phyloP scores from a whole-genome alignment of 2,329 filamentous ascomycete genomes.

The Dissoconium aciculare region DNA sequence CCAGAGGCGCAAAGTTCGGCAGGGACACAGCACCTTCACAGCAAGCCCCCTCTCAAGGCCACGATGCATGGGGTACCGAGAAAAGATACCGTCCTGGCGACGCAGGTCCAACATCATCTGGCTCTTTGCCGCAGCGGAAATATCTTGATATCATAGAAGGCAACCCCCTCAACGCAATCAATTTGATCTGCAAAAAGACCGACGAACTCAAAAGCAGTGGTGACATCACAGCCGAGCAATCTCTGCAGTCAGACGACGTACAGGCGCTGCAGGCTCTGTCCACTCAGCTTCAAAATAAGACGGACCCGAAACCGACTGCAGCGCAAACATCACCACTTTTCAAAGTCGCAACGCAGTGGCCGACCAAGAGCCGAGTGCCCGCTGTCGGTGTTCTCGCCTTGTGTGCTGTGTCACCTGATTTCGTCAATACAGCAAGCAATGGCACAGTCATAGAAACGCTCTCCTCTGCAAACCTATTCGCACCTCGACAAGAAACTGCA shows the following conservation, averaged over 20 bases:
- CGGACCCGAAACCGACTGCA: conserved; percentile 27
- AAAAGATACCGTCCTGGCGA: conserved; percentile 65
- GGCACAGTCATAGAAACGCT: conserved; percentile 48
- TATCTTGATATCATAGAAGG: conserved; percentile 21
- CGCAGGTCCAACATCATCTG: conserved; percentile 25
- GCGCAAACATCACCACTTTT: conserved; percentile 40
- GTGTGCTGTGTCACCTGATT: conserved; percentile 50
- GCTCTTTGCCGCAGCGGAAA: conserved; percentile 16
- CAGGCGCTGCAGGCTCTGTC: conserved; percentile 46
- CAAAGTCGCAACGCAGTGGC: conserved; percentile 65
- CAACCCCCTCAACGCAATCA: conserved; percentile 29
- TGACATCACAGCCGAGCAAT: conserved; percentile 32
- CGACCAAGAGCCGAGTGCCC: conserved; percentile 63
- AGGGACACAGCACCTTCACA: conserved; percentile 25
- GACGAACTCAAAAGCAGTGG: conserved; percentile 48
- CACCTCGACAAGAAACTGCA: conserved; percentile 40
- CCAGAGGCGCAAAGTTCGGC: conserved; percentile 71
- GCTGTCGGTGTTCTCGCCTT: conserved; percentile 80
- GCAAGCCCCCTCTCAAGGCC: conserved; percentile 33
- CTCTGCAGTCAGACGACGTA: conserved; percentile 59
- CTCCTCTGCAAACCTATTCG: conserved; percentile 42
- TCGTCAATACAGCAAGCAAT: conserved; percentile 34
- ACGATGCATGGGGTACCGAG: conserved; percentile 66
- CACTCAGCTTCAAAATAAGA: conserved; percentile 43
- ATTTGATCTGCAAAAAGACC: conserved; percentile 52